Conservation (phyloP, 2,329 filamentous ascomycete genomes). For the Dothistroma septosporum region DNA sequence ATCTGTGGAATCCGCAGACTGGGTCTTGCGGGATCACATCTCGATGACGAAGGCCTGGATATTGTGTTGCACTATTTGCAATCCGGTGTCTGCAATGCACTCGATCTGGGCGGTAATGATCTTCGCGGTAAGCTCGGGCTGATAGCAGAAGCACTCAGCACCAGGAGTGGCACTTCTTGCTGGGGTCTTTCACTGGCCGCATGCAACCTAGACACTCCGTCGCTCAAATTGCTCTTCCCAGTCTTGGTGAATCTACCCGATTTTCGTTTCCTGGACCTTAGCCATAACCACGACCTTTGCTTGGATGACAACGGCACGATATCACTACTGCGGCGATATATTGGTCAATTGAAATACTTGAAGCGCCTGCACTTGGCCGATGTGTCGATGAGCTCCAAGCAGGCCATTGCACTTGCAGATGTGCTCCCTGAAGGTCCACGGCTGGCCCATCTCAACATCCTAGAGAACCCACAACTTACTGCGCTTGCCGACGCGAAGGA, state of each 20-base stretch:
- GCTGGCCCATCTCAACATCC: constrained; percentile 79
- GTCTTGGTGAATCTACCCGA: constrained; percentile 64
- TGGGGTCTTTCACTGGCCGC: constrained; percentile 83
- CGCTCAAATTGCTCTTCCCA: constrained; percentile 71
- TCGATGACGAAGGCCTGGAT: constrained; percentile 68
- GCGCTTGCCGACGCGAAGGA: constrained; percentile 70
- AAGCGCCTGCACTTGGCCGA: constrained; percentile 85
- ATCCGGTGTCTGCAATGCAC: constrained; percentile 73
- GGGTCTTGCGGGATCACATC: constrained; percentile 75
- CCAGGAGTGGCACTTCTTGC: constrained; percentile 50
- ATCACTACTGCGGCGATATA: constrained; percentile 68
- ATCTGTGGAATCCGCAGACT: constrained; percentile 73
- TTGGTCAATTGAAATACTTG: constrained; percentile 71
- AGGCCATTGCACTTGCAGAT: constrained; percentile 86
- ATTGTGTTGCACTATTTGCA: constrained; percentile 74
- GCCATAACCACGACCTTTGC: constrained; percentile 75
- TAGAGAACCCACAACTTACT: constrained; percentile 72
- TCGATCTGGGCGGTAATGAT: constrained; percentile 86
- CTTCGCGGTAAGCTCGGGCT: constrained; percentile 46
- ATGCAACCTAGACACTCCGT: constrained; percentile 71
- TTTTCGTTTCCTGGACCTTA: constrained; percentile 86
- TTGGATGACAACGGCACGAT: constrained; percentile 44
- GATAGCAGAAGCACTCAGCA: constrained; percentile 49
- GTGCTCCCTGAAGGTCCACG: constrained; percentile 77
- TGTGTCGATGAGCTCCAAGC: constrained; percentile 77